A percentile compares a stretch with the other conserved stretches of the same genome.
Conservation (phyloP, 2,329 filamentous ascomycete genomes). For the Aspergillus novoparasiticus region DNA sequence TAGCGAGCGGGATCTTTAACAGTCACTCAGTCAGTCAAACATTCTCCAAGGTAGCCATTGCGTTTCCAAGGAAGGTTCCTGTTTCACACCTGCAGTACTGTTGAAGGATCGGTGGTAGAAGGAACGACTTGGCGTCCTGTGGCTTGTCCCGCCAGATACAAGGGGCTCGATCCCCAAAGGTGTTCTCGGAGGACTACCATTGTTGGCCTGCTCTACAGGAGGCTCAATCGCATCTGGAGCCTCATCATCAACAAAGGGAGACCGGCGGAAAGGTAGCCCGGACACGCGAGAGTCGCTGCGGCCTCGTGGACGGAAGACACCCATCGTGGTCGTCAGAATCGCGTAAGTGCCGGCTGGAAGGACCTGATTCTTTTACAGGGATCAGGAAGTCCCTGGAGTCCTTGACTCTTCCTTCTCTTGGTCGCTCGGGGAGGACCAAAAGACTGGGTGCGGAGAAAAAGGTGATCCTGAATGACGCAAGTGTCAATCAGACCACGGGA, state of each 20-base stretch:
- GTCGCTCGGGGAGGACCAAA: background rate
- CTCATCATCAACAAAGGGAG: constrained; percentile 24
- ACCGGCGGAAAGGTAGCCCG: constrained; percentile 25
- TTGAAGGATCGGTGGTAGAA: constrained; percentile 51
- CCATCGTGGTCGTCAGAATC: constrained; percentile 22
- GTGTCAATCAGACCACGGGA: constrained; percentile 11
- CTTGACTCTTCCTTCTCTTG: background rate
- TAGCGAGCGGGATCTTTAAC: constrained; percentile 70
- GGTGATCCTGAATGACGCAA: constrained; percentile 23
- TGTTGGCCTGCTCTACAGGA: constrained; percentile 32
- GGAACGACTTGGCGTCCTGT: constrained; percentile 46
- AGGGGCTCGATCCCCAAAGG: constrained; percentile 29
- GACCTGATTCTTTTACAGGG: background rate
- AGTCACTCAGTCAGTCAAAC: constrained; percentile 21
- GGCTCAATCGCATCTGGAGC: constrained; percentile 25
- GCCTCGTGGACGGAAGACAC: constrained; percentile 32
- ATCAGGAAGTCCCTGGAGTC: background rate
- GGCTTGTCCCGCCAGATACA: constrained; percentile 34
- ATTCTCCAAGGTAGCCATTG: background rate
- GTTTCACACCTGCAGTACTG: constrained; percentile 39
- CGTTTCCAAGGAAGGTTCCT: background rate
- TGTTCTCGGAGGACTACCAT: constrained; percentile 30
- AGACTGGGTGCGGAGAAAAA: constrained; percentile 5
- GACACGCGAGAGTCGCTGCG: constrained; percentile 34
- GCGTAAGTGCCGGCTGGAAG: background rate